Evolutionary conservation across 2,329 filamentous ascomycete genomes (phyloP), one percentile per base, ranked within the genome.

Genomic region (Emericellopsis cladophorae): DNA sequence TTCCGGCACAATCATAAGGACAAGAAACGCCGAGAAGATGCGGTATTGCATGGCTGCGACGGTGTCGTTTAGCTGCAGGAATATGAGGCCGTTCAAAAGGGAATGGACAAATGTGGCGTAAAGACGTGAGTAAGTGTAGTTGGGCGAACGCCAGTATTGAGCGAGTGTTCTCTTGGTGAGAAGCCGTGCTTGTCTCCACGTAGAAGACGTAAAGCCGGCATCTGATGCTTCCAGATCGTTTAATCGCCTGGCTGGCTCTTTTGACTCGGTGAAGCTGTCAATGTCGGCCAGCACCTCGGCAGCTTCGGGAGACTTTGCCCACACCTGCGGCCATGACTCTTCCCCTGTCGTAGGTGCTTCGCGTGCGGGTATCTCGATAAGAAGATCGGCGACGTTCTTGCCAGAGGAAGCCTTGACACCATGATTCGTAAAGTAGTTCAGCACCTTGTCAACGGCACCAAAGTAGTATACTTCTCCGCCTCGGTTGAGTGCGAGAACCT

Each of bases 341-440:
- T 60, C 61, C 46, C 65, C 62, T 1, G 41, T 23, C 3, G 55
- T 41, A 11, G 52, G 49, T 46, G 45, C 47, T 1, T 60, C 59
- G 10, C 59, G 56, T 40, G 66, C 66, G 40, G 67, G 65, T 15
- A 65, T 57, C 47, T 68, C 61, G 11, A 84, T 66, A 76, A 84
- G 83, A 62, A 76, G 86, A 57, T 87, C 83, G 2, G 83, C 83
- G 0, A 82, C 81, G 48, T 87, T 87, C 45, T 81, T 80, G 1
- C 76, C 68, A 2, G 68, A 56, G 7, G 64, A 66, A 43, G 81
- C 83, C 35, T 62, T 59, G 4, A 73, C 79, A 5, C 81, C 81
- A 41, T 82, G 73, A 9, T 57, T 51, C 51, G 79, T 73, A 44
- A 89, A 88, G 55, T 82, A 82, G 31, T 65, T 60, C 1, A 76